These are phyloP conservation scores for Populus deltoides DNA, from an alignment of 345 rosid genomes.

Conservation along the genomic window DNA sequence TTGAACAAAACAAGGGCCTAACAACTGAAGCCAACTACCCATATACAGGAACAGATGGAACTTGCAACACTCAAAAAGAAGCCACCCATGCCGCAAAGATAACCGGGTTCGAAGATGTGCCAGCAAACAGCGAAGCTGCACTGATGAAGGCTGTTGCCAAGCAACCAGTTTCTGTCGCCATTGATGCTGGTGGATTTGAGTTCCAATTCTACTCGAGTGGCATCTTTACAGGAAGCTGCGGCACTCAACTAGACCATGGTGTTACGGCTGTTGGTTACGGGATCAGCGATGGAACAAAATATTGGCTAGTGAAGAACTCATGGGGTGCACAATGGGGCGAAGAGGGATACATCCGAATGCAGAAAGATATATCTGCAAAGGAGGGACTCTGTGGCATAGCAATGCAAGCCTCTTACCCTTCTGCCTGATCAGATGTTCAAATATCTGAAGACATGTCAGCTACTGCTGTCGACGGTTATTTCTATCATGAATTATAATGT, in stretches of 20 bases:
- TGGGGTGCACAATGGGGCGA: background rate
- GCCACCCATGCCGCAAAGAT: conserved; percentile 11
- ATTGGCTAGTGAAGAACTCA: conserved; percentile 2
- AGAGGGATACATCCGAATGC: background rate
- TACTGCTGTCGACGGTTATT: background rate
- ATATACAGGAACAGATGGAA: conserved; percentile 26
- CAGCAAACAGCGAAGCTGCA: conserved; percentile 28
- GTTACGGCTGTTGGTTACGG: background rate
- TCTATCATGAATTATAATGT: background rate
- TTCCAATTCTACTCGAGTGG: conserved; percentile 32
- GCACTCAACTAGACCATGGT: background rate
- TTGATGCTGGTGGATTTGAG: conserved; percentile 26
- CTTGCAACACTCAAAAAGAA: conserved; percentile 23
- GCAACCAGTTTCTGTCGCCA: conserved; percentile 34
- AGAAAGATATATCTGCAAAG: background rate
- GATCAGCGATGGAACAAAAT: background rate
- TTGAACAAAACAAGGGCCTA: conserved; percentile 22
- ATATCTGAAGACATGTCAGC: no score
- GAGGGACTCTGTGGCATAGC: background rate
- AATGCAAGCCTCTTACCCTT: background rate
- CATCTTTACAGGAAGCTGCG: background rate
- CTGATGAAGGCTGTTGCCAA: conserved; percentile 30
- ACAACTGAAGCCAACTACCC: conserved; percentile 28
- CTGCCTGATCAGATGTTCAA: background rate
- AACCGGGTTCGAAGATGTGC: conserved; percentile 19